Conservation (phyloP, 495 filamentous ascomycete species). For the Melanomma pulvis-pyrius region DNA sequence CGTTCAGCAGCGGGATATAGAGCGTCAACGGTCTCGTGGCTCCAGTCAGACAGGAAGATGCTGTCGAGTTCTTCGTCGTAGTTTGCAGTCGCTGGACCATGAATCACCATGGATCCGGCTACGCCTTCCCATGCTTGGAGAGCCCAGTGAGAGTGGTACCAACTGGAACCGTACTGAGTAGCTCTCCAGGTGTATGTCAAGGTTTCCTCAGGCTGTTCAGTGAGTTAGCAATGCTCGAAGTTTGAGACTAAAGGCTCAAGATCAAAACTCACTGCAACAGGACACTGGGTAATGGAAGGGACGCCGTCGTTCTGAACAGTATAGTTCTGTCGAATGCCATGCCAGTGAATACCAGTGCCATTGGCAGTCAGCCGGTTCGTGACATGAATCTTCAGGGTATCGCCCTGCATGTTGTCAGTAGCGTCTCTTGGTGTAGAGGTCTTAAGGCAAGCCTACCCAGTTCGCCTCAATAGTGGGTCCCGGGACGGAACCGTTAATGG, state of each 20-base stretch:
- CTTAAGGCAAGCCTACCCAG: conserved; percentile 1
- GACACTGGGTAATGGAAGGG: conserved; percentile 66
- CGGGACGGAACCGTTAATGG: conserved; percentile 32
- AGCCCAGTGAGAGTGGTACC: conserved; percentile 56
- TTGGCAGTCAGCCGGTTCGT: conserved; percentile 42
- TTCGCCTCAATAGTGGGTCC: conserved; percentile 26
- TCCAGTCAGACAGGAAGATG: conserved; percentile 32
- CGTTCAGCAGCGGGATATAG: conserved; percentile 16
- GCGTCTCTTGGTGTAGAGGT: background rate
- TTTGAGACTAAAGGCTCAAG: conserved; percentile 11
- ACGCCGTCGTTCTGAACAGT: conserved; percentile 67
- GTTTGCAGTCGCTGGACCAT: conserved; percentile 46
- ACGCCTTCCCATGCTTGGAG: conserved; percentile 48
- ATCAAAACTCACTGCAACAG: conserved; percentile 56
- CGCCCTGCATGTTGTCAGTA: conserved; percentile 38
- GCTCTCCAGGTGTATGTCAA: conserved; percentile 42
- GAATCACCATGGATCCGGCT: conserved; percentile 43
- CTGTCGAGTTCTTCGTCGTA: conserved; percentile 44
- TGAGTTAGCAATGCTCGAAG: background rate
- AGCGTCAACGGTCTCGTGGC: conserved; percentile 22
- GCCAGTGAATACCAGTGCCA: conserved; percentile 62
- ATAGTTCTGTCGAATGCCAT: conserved; percentile 65
- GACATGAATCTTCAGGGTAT: conserved; percentile 40
- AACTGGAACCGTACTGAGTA: conserved; percentile 55
- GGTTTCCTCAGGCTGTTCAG: conserved; percentile 39